A percentile compares a stretch with the other conserved stretches of the same genome.
Conservation (phyloP, 73 alveolate species). For the Symbiodinium pilosum region DNA sequence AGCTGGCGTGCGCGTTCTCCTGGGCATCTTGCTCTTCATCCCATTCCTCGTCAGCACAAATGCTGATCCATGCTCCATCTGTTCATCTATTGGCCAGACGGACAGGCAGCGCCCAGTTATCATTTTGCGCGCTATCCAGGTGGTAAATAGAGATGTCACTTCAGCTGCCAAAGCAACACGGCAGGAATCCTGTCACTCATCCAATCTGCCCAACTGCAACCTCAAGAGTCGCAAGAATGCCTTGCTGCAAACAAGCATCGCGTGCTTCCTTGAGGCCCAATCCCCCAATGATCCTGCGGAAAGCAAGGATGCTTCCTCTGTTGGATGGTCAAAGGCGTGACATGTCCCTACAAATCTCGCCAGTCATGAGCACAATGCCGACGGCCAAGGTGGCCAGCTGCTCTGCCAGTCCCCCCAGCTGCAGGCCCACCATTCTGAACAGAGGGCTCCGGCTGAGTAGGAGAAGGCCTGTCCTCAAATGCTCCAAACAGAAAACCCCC, state of each 20-base stretch:
- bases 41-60: background rate
- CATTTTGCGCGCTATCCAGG: too few relatives aligned
- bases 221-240: too few relatives aligned
- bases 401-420: slow-evolving; percentile 25
- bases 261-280: slow-evolving; percentile 78
- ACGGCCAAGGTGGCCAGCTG: slow-evolving; percentile 33
- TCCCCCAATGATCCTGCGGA: slow-evolving; percentile 64
- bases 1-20: background rate
- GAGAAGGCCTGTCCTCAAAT: slow-evolving; percentile 25
- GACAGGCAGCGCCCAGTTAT: too few relatives aligned
- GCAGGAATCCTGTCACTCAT: background rate
- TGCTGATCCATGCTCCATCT: too few relatives aligned
- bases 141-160: too few relatives aligned
- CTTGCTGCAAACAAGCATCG: background rate
- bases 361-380: slow-evolving; percentile 82
- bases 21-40: background rate
- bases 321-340: too few relatives aligned
- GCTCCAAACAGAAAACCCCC: background rate
- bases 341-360: background rate
- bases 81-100: too few relatives aligned
- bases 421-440: background rate
- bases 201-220: background rate
- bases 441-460: slow-evolving; percentile 25
- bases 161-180: background rate
- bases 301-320: too few relatives aligned